Base-by-base conservation (phyloP, 352 stramenopile species). In the Pythium aristosporum region DNA sequence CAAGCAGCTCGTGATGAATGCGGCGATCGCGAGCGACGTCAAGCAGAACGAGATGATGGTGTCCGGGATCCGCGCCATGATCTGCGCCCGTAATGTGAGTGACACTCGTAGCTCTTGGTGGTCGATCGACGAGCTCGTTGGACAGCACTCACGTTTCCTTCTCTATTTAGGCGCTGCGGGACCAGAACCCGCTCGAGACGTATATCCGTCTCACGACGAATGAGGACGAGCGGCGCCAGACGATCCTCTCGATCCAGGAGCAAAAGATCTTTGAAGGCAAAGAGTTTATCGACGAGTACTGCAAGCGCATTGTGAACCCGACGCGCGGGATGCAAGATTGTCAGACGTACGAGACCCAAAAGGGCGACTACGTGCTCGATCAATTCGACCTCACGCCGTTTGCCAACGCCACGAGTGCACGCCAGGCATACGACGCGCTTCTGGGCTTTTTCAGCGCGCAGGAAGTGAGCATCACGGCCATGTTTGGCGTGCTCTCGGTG, bases 231-330 rank as follows among this genome's bases (percentile, higher is more conserved):
- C 62, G 62, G 5, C 62, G 55, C 23, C 62, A 68, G 50, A 63
- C 54, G 20, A 25, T 68, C 46, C 54, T 68, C 2, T 32, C 62
- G 18, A 42, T 68, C 36, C 56, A 63, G 20, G 53, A 68, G 28
- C 62, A 68, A 30, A 68, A 68, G 54, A 43, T 68, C 20, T 58
- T 58, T 39, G 62, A 68, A 43, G 62, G 49, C 54, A 68, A 58
- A 44, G 53, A 63, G 54, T 68, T 63, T 20, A 68, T 68, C 36
- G 53, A 62, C 54, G 62, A 68, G 18, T 66, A 66, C 49, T 66
- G 60, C 51, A 66, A 59, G 34, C 60, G 60, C 21, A 60, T 66
- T 20, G 52, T 66, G 49, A 66, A 66, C 61, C 61, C 51, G n/a
- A 67, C 61, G 41, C 51, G 61, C 28, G 41, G 20, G 16, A 61